These are phyloP conservation scores for Fusarium goolgardi DNA, from an alignment of 2,329 filamentous ascomycete species.

Conservation along the genomic window DNA sequence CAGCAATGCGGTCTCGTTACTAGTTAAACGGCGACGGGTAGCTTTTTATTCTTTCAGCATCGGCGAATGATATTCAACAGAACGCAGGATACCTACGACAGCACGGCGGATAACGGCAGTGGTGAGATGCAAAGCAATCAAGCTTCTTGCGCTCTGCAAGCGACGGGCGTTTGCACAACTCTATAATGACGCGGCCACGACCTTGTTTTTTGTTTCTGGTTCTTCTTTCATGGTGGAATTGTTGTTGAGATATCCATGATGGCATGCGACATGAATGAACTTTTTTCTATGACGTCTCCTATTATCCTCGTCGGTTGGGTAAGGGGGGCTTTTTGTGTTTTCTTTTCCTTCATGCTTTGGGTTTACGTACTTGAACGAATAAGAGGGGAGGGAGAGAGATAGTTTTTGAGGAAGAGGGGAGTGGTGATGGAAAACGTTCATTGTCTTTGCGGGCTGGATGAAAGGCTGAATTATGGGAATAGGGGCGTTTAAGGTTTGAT, in stretches of 20 bases:
- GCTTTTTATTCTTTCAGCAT: slow-evolving; percentile 4
- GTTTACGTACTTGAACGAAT: slow-evolving; percentile 3
- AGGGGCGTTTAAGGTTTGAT: slow-evolving; percentile 23
- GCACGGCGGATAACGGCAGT: slow-evolving; percentile 29
- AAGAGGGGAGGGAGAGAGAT: neutral
- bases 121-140: slow-evolving; percentile 18
- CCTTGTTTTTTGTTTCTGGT: slow-evolving; percentile 34
- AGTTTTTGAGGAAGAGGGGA: neutral
- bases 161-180: slow-evolving; percentile 30
- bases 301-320: slow-evolving; percentile 6
- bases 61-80: slow-evolving; percentile 20
- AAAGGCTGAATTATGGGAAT: neutral
- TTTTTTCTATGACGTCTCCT: slow-evolving; percentile 26
- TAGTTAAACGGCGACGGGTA: slow-evolving; percentile 24
- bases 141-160: slow-evolving; percentile 19
- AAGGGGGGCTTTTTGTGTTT: slow-evolving; percentile 1
- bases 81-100: slow-evolving; percentile 18
- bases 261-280: slow-evolving; percentile 42
- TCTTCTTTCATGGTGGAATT: slow-evolving; percentile 27
- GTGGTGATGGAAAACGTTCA: slow-evolving; percentile 11
- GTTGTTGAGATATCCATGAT: slow-evolving; percentile 42
- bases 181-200: slow-evolving; percentile 38
- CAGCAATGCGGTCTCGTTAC: slow-evolving; percentile 48
- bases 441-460: slow-evolving; percentile 7
- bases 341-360: slow-evolving; percentile 10